Percentiles rank a stretch among this genome's conserved stretches.
Evolutionary conservation across 2,329 filamentous ascomycete species (phyloP).

Genomic region (Lachnellula cervina): DNA sequence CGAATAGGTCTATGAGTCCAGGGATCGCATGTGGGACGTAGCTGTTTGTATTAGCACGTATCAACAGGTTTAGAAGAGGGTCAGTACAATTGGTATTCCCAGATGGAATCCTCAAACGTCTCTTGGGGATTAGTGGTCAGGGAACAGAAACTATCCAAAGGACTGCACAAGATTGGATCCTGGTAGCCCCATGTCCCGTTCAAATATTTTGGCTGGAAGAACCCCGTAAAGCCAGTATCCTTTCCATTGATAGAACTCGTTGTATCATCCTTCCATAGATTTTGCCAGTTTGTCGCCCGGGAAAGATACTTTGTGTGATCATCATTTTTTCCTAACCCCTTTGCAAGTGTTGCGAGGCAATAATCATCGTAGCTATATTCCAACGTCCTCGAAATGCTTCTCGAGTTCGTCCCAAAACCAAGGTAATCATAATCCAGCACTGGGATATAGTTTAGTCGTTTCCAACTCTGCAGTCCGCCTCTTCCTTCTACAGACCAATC

Average conservation of each 20-base stretch:
- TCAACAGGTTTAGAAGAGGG: background rate
- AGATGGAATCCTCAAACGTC: conserved; percentile 68
- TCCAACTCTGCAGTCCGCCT: conserved; percentile 69
- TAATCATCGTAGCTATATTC: conserved; percentile 77
- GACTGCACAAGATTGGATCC: conserved; percentile 47
- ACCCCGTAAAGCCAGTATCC: conserved; percentile 62
- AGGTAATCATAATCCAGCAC: conserved; percentile 60
- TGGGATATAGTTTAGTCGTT: conserved; percentile 65
- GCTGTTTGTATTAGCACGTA: conserved; percentile 8
- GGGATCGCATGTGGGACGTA: conserved; percentile 46
- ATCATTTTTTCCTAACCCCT: conserved; percentile 45
- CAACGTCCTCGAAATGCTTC: conserved; percentile 65
- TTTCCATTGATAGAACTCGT: conserved; percentile 45
- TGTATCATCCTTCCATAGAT: conserved; percentile 54
- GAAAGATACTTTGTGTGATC: conserved; percentile 37
- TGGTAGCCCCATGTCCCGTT: conserved; percentile 66
- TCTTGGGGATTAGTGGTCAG: conserved; percentile 38
- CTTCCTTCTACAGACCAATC: conserved; percentile 69
- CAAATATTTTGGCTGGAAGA: conserved; percentile 62
- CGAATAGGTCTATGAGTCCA: conserved; percentile 50
- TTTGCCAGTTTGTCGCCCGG: conserved; percentile 48
- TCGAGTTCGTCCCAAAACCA: conserved; percentile 63
- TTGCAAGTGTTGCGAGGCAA: conserved; percentile 57
- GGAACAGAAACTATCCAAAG: conserved; percentile 15
- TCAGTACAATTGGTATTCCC: conserved; percentile 54